Evolutionary conservation across 164 flowering plant genomes (phyloP).

Genomic region (Vitis amurensis): DNA sequence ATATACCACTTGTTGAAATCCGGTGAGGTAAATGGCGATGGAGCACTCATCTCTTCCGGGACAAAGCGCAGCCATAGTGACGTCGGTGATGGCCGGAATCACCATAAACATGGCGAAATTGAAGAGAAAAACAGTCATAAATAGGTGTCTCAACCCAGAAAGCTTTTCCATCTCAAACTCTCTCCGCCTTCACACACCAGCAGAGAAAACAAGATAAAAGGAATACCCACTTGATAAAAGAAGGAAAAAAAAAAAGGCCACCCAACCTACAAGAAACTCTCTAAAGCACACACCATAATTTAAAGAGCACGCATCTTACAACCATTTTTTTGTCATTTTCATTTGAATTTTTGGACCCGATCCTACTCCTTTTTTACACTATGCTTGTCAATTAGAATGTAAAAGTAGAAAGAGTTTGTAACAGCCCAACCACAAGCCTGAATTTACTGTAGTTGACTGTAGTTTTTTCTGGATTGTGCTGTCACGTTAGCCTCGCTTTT

Average conservation of each 20-base stretch:
- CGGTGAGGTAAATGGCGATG: slow-evolving; percentile 61
- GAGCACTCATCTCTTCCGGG: slow-evolving; percentile 68
- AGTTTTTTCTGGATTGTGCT: neutral
- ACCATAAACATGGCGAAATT: slow-evolving; percentile 38
- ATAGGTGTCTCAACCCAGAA: slow-evolving; percentile 41
- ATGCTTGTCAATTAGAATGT: too few species aligned
- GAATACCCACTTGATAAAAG: too few species aligned
- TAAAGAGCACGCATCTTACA: too few species aligned
- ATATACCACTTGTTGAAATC: slow-evolving; percentile 59
- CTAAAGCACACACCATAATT: too few species aligned
- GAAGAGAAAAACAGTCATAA: slow-evolving; percentile 50
- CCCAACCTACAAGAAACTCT: too few species aligned
- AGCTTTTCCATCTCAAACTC: slow-evolving; percentile 25
- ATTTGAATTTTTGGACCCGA: too few species aligned
- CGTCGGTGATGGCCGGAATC: slow-evolving; percentile 58
- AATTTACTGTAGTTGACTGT: neutral
- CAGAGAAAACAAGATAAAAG: neutral
- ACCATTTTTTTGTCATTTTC: too few species aligned
- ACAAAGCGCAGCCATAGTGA: slow-evolving; percentile 62
- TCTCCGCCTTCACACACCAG: slow-evolving; percentile 9
- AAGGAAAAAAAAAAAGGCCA: neutral
- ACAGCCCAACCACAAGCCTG: neutral
- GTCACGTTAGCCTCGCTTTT: neutral
- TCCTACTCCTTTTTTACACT: too few species aligned
- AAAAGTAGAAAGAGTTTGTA: neutral